Percentiles rank a stretch among this genome's conserved stretches.
Conservation (phyloP, 768 basidiomycete species). For the Rhizopogon vesiculosus region DNA sequence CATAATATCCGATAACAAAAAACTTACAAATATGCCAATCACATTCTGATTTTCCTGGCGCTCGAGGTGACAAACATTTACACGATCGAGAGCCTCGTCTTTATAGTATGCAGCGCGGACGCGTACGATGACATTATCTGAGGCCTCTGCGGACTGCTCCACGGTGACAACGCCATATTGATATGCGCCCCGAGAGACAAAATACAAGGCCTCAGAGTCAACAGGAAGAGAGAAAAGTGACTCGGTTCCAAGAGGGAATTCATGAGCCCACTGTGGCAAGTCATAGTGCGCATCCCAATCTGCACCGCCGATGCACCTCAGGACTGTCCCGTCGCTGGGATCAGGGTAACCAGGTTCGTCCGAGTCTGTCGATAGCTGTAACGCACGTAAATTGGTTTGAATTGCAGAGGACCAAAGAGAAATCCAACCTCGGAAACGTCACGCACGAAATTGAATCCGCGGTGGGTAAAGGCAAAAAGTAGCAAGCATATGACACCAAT, state of each 20-base stretch:
- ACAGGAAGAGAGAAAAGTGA: conserved; percentile 26
- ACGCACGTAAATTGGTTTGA: background rate
- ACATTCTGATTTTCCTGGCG: conserved; percentile 23
- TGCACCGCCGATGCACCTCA: conserved; percentile 5
- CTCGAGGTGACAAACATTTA: conserved; percentile 27
- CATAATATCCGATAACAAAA: background rate
- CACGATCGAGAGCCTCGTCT: conserved; percentile 17
- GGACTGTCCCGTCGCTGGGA: conserved; percentile 12
- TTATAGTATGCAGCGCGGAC: conserved; percentile 26
- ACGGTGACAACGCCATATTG: conserved; percentile 17
- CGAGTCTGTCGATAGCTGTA: conserved; percentile 5
- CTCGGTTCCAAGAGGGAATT: conserved; percentile 12
- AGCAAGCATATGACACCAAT: conserved; percentile 11
- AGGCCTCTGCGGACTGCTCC: conserved; percentile 9
- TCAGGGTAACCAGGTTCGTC: conserved; percentile 2
- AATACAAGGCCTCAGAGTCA: conserved; percentile 24
- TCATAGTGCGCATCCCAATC: conserved; percentile 12
- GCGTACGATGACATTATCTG: conserved; percentile 18
- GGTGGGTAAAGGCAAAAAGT: background rate
- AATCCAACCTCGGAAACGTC: background rate
- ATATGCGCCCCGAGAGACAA: conserved; percentile 28
- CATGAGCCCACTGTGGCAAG: conserved; percentile 13
- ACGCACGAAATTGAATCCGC: conserved; percentile 1
- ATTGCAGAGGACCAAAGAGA: background rate
- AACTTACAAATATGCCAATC: conserved; percentile 34